A percentile compares a stretch with the other conserved stretches of the same genome.
Evolutionary conservation across 108 stramenopile genomes (phyloP).

Genomic region (Phaeodactylum tricornutum): DNA sequence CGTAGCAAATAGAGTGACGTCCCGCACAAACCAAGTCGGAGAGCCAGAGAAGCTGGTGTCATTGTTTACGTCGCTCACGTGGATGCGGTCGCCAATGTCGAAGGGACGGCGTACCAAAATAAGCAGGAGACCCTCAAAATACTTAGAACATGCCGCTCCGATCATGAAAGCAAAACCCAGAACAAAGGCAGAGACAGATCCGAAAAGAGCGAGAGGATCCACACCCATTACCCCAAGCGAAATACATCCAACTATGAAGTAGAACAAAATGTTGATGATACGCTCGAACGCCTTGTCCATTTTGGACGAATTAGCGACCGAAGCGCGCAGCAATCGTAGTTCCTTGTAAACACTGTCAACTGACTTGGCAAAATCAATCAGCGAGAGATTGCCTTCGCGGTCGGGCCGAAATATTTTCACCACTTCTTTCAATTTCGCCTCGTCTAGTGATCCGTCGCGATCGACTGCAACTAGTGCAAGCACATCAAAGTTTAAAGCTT

Average conservation of each 20-base stretch:
- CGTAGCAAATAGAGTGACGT: conserved; percentile 53
- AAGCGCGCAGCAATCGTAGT: conserved; percentile 32
- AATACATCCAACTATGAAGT: conserved; percentile 21
- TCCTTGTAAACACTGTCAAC: conserved; percentile 53
- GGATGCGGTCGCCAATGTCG: conserved; percentile 61
- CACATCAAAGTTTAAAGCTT: conserved; percentile 2
- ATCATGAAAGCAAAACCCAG: conserved; percentile 50
- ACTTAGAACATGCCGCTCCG: conserved; percentile 37
- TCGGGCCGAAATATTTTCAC: conserved; percentile 55
- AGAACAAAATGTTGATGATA: conserved; percentile 44
- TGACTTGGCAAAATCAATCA: conserved; percentile 25
- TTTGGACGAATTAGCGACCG: conserved; percentile 24
- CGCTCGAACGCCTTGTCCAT: conserved; percentile 46
- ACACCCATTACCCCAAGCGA: conserved; percentile 8
- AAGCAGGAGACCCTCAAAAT: conserved; percentile 39
- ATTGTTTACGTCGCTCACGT: conserved; percentile 3
- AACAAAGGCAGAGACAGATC: conserved; percentile 37
- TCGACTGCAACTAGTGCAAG: not conserved
- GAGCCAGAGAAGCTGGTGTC: not conserved
- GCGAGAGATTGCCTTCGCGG: conserved; percentile 36
- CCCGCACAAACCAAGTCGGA: conserved; percentile 43
- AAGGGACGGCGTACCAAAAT: conserved; percentile 51
- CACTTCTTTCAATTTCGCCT: conserved; percentile 10
- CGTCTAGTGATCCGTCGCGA: conserved; percentile 3
- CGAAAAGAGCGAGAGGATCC: conserved; percentile 16